Conservation (phyloP, 2,329 filamentous ascomycete species). For the Oidium heveae region DNA sequence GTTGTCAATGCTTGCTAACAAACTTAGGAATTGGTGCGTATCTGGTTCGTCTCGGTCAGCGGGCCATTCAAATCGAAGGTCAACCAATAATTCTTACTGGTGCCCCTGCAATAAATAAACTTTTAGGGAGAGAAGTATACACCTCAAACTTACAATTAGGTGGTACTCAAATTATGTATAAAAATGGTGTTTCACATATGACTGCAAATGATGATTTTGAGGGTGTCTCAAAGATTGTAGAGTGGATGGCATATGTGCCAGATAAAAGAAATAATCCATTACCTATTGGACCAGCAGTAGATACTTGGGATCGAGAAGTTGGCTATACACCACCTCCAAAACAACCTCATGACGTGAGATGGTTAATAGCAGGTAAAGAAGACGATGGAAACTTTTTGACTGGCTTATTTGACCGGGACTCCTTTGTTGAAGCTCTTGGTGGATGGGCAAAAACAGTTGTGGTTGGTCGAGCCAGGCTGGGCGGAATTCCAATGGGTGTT, state of each 20-base stretch:
- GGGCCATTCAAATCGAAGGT: constrained; percentile 95
- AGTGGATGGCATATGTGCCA: constrained; percentile 93
- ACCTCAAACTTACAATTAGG: constrained; percentile 97
- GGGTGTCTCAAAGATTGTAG: constrained; percentile 89
- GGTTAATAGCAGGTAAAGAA: constrained; percentile 73
- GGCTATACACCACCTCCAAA: constrained; percentile 53
- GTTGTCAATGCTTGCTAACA: neutral
- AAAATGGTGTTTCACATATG: constrained; percentile 98
- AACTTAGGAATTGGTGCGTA: constrained; percentile 77
- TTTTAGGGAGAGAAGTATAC: constrained; percentile 93
- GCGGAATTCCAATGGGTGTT: constrained; percentile 94
- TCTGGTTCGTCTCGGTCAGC: constrained; percentile 89
- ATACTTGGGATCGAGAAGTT: constrained; percentile 83
- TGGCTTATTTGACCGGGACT: constrained; percentile 89
- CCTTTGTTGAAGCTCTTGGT: constrained; percentile 86
- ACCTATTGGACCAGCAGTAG: constrained; percentile 66
- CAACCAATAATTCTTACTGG: constrained; percentile 97
- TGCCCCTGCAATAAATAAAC: constrained; percentile 91
- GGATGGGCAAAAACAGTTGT: constrained; percentile 96
- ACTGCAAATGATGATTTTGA: constrained; percentile 94
- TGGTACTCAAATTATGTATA: constrained; percentile 99
- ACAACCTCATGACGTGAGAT: constrained; percentile 76
- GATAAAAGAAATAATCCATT: constrained; percentile 85
- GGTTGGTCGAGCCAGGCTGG: constrained; percentile 82
- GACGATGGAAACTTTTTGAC: constrained; percentile 58